phyloP scores from a whole-genome alignment of 2,329 filamentous ascomycete genomes.

The Hypoxylon sp. region DNA sequence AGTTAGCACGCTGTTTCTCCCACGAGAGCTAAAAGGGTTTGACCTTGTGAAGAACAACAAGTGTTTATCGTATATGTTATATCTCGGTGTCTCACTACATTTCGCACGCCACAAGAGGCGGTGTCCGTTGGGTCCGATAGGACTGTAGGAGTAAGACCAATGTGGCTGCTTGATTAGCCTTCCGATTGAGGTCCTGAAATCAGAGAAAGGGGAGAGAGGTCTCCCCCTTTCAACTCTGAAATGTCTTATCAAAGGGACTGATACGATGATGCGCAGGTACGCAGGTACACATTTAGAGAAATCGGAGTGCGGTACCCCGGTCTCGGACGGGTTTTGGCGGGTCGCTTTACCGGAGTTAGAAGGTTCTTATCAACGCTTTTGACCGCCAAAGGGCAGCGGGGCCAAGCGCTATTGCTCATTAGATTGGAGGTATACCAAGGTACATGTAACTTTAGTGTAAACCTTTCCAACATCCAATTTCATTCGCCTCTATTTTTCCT shows the following conservation, averaged over 20 bases:
- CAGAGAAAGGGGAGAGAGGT: background rate
- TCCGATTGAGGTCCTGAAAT: background rate
- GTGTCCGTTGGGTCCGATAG: background rate
- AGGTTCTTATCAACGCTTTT: slow-evolving; percentile 29
- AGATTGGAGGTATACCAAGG: background rate
- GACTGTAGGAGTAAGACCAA: background rate
- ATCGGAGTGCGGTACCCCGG: slow-evolving; percentile 9
- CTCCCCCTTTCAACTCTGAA: background rate
- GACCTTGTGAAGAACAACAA: background rate
- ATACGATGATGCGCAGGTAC: background rate
- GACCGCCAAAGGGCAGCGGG: slow-evolving; percentile 22
- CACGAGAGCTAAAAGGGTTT: background rate
- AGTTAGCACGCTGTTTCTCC: too few relatives aligned
- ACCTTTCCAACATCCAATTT: slow-evolving; percentile 4
- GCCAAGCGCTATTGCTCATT: slow-evolving; percentile 9
- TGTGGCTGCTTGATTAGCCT: background rate
- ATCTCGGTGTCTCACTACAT: background rate
- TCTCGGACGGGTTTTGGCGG: slow-evolving; percentile 21
- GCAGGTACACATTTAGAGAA: slow-evolving; percentile 1
- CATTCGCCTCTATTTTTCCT: background rate
- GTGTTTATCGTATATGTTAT: background rate
- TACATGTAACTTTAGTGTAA: background rate
- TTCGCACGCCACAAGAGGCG: background rate
- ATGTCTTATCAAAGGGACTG: background rate
- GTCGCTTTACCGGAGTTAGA: slow-evolving; percentile 10